Evolutionary conservation across 2,329 filamentous ascomycete species (phyloP).

Genomic region (Daldinia eschscholtzii): DNA sequence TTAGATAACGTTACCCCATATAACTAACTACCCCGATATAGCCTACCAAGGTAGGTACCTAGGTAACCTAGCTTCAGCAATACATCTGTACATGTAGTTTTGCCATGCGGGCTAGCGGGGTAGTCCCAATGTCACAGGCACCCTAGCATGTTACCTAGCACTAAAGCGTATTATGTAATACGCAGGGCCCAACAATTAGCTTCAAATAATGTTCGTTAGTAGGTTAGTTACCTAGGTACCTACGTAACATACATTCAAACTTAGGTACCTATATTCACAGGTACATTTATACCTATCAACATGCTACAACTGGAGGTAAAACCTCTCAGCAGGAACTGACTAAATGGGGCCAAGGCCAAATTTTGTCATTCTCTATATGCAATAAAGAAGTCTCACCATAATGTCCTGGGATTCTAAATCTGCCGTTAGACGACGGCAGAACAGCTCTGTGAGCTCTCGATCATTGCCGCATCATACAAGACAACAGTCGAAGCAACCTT

Average conservation of each 20-base stretch:
- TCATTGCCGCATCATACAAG: slow-evolving; percentile 58
- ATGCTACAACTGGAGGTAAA: too few species aligned
- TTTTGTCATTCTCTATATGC: neutral
- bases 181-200: too few species aligned
- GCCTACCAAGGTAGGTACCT: too few species aligned
- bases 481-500: slow-evolving; percentile 55
- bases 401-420: slow-evolving; percentile 60
- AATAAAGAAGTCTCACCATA: neutral
- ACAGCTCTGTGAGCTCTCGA: slow-evolving; percentile 57
- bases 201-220: too few species aligned
- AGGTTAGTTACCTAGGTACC: too few species aligned
- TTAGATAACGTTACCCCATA: neutral
- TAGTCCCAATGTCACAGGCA: too few species aligned
- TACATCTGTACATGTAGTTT: too few species aligned
- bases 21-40: too few species aligned
- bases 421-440: slow-evolving; percentile 59
- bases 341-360: neutral
- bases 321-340: neutral
- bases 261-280: neutral
- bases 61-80: too few species aligned
- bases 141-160: too few species aligned
- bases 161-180: neutral
- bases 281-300: too few species aligned
- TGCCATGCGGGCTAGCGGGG: too few species aligned
- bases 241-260: neutral